Base-by-base conservation (phyloP, 352 stramenopile genomes). In the Globisporangium cylindrosporum region DNA sequence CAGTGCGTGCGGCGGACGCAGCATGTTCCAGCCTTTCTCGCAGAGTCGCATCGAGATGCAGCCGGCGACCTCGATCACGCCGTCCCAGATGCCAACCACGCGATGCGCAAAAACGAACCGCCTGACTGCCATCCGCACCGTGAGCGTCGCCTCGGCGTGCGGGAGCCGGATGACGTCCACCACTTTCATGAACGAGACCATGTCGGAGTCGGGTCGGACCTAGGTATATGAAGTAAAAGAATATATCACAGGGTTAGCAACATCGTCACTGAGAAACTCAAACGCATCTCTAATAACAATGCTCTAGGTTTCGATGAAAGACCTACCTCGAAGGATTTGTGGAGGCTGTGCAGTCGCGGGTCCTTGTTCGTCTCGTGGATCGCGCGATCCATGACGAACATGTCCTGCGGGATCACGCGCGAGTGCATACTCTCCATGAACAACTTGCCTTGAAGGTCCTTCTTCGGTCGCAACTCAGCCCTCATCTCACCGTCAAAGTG, bases 1-100 rank as follows among this genome's bases (percentile, higher is more conserved):
- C 3, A 20, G 38, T 15, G 49, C 49, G 4, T 22, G 20, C 6
- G 61, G 51, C 8, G 62, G 49, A 15, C 62, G 62, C 24, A 67
- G 38, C 5, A 49, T 12, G 51, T 67, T 67, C 73, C 71, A 79
- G 20, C 76, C 76, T 69, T 73, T 74, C 22, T 80, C 73, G 22
- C 46, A 67, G 20, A 82, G 43, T 3, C 73, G 57, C 57, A 62
- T 62, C 3, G 57, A 62, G n/a, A 43, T 20, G 18, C 32, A 32
- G n/a, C 57, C 57, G 15, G 57, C 4, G 57, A 62, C 32, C 14
- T 62, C 57, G 57, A 62, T 43, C n/a, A 62, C 34, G 4, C n/a
- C 27, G 6, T 62, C 57, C 57, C 57, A 62, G 32, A 62, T 38
- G 12, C 34, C 32, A 1, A 43, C 57, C 10, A 62, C 34, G 10